Evolutionary conservation across 2,329 filamentous ascomycete species (phyloP).

Genomic region (Exophiala xenobiotica): DNA sequence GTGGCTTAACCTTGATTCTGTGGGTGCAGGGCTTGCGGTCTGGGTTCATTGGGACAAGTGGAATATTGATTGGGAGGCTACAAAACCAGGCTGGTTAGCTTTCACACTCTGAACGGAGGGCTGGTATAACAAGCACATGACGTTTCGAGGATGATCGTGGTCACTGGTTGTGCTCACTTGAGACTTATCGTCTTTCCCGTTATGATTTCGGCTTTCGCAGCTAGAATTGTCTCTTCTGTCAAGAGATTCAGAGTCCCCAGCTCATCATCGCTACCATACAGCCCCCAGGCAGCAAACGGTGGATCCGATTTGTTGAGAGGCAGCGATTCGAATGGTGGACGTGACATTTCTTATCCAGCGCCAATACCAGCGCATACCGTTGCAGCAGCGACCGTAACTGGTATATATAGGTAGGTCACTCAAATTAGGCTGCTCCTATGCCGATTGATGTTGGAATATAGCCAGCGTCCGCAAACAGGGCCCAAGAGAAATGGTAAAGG

Average conservation of each 20-base stretch:
- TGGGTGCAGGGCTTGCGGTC: not conserved
- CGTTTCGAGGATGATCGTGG: no score
- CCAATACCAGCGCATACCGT: no score
- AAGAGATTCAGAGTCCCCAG: constrained; percentile 56
- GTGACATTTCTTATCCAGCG: not conserved
- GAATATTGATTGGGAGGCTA: not conserved
- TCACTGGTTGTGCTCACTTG: not conserved
- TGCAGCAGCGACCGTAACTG: no score
- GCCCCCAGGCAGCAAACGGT: constrained; percentile 52
- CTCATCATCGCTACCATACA: constrained; percentile 52
- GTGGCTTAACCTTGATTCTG: not conserved
- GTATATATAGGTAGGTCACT: no score
- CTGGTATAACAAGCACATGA: no score
- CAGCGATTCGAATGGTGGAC: constrained; percentile 34
- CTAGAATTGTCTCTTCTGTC: constrained; percentile 44
- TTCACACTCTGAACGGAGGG: no score
- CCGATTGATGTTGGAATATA: no score
- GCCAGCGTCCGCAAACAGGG: no score
- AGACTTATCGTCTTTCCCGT: not conserved
- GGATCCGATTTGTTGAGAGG: constrained; percentile 47
- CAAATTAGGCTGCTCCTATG: no score
- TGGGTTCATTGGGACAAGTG: not conserved
- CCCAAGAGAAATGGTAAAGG: no score
- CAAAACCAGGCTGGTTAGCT: no score
- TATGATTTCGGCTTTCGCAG: constrained; percentile 38